Percentiles rank a stretch among this genome's conserved stretches.
Evolutionary conservation across 208 protist species (phyloP).

Genomic region (Herpetomonas samuelpessoai): DNA sequence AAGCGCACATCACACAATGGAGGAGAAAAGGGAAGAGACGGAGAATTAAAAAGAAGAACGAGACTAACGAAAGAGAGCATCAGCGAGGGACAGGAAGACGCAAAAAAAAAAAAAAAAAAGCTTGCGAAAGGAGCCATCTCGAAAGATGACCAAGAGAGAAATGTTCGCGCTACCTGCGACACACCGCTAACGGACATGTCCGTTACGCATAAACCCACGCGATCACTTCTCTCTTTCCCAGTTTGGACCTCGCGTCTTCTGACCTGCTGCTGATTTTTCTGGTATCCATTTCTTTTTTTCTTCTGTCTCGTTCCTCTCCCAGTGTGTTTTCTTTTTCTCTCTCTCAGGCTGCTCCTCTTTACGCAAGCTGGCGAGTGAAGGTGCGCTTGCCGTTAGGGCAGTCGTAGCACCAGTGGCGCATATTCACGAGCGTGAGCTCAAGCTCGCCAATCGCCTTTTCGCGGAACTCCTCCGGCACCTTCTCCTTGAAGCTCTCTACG

Average conservation of each 20-base stretch:
- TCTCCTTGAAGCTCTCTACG: slow-evolving; percentile 71
- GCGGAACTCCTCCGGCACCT: slow-evolving; percentile 78
- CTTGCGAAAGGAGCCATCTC: background rate
- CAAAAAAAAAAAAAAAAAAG: background rate
- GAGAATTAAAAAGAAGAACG: slow-evolving; percentile 2
- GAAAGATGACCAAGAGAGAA: too few relatives aligned
- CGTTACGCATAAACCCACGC: too few relatives aligned
- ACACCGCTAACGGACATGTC: too few relatives aligned
- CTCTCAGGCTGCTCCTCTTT: slow-evolving; percentile 7
- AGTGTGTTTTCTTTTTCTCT: background rate
- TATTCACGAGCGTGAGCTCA: slow-evolving; percentile 66
- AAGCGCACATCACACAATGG: background rate
- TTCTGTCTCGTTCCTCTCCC: too few relatives aligned
- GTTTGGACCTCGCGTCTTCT: too few relatives aligned
- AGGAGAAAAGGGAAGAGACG: slow-evolving; percentile 1
- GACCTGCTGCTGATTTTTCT: too few relatives aligned
- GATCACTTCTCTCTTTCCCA: too few relatives aligned
- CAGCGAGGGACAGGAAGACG: background rate
- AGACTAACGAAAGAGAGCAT: background rate
- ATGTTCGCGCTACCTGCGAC: too few relatives aligned
- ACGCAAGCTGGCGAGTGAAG: slow-evolving; percentile 65
- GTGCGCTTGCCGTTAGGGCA: slow-evolving; percentile 88
- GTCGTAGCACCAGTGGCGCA: slow-evolving; percentile 90
- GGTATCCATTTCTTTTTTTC: too few relatives aligned
- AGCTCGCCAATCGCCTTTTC: slow-evolving; percentile 81